A percentile compares a stretch with the other conserved stretches of the same genome.
Evolutionary conservation across 345 rosid species (phyloP).

Genomic region (Pseudoturritis turrita): DNA sequence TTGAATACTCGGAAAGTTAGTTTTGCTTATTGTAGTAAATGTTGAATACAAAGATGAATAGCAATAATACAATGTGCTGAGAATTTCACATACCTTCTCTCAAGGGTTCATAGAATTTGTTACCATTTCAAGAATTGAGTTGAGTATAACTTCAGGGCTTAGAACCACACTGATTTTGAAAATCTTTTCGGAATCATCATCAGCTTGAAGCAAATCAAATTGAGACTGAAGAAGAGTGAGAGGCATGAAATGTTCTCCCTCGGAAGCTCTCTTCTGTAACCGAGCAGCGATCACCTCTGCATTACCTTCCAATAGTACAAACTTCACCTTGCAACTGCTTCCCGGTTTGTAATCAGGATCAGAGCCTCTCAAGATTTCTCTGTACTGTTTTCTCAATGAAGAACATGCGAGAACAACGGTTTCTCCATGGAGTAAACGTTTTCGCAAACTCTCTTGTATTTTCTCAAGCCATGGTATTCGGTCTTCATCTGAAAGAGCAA

Average conservation of each 20-base stretch:
- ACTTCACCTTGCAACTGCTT: conserved; percentile 44
- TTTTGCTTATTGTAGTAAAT: neutral
- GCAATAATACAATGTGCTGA: neutral
- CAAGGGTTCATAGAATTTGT: neutral
- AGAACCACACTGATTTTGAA: conserved; percentile 49
- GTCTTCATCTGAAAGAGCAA: conserved; percentile 70
- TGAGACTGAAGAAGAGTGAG: conserved; percentile 69
- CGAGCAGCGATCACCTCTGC: conserved; percentile 54
- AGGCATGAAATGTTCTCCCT: conserved; percentile 84
- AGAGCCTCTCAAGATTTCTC: conserved; percentile 71
- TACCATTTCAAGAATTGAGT: conserved; percentile 19
- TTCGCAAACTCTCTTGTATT: conserved; percentile 43
- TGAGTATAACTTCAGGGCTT: conserved; percentile 44
- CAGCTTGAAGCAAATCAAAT: conserved; percentile 63
- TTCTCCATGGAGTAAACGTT: conserved; percentile 32
- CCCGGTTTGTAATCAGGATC: conserved; percentile 45
- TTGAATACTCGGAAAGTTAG: neutral
- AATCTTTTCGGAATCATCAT: conserved; percentile 52
- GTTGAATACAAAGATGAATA: neutral
- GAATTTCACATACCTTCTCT: neutral
- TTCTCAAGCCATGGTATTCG: conserved; percentile 78
- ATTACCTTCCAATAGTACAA: conserved; percentile 54
- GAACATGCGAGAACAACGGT: conserved; percentile 68
- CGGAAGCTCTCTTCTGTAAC: conserved; percentile 51
- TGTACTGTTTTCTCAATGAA: conserved; percentile 55